Percentiles rank a stretch among this genome's conserved stretches.
These are phyloP conservation scores for Haplosporangium gracile DNA, from an alignment of 192 early-diverging fungal species.

Conservation along the genomic window DNA sequence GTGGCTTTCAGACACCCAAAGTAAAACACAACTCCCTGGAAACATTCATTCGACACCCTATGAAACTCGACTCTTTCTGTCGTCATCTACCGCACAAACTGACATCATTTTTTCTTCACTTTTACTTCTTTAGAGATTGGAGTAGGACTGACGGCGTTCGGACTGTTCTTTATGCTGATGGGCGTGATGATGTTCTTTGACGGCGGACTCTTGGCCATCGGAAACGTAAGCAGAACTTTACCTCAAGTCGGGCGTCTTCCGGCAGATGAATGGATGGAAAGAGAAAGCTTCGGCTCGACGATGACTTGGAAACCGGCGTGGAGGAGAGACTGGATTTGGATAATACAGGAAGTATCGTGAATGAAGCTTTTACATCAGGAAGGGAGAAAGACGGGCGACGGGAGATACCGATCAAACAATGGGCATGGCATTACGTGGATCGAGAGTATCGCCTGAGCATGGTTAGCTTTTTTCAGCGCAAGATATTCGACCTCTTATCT, in stretches of 20 bases:
- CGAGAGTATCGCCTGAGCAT: too few species aligned
- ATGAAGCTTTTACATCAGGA: too few species aligned
- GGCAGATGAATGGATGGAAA: not conserved
- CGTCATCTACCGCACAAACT: not conserved
- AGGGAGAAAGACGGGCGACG: too few species aligned
- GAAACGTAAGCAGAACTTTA: slow-evolving; percentile 79
- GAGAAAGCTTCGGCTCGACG: too few species aligned
- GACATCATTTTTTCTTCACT: not conserved
- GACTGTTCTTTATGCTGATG: slow-evolving; percentile 90
- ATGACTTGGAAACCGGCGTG: too few species aligned
- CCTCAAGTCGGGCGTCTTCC: not conserved
- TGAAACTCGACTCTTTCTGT: not conserved
- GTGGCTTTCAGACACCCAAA: slow-evolving; percentile 50
- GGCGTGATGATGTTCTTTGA: slow-evolving; percentile 98
- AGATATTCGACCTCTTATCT: too few species aligned
- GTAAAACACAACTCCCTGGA: slow-evolving; percentile 4
- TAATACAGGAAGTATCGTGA: too few species aligned
- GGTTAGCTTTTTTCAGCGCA: too few species aligned
- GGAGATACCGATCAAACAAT: too few species aligned
- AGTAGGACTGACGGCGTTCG: slow-evolving; percentile 94
- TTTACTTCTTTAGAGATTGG: slow-evolving; percentile 80
- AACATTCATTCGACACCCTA: too few species aligned
- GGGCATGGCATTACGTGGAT: too few species aligned
- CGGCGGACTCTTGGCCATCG: slow-evolving; percentile 93
- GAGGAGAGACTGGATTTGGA: too few species aligned